These are phyloP conservation scores for Globisporangium cylindrosporum DNA, from an alignment of 352 stramenopile species.

Conservation along the genomic window DNA sequence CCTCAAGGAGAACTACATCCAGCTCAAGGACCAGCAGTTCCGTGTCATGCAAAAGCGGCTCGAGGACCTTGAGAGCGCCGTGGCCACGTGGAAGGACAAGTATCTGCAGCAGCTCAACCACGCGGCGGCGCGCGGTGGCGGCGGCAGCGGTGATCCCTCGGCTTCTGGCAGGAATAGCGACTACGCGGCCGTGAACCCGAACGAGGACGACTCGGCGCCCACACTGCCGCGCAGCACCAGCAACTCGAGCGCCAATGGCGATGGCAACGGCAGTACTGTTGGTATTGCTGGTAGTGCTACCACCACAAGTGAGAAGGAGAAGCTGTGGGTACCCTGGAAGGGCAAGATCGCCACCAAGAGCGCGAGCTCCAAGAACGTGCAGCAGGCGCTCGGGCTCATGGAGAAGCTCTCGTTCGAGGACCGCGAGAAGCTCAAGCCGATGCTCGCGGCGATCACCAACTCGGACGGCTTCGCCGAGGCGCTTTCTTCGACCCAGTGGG, in stretches of 20 bases:
- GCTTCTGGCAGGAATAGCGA: not conserved
- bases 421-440: slow-evolving; percentile 45
- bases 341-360: slow-evolving; percentile 22
- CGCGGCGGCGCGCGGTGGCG: not conserved
- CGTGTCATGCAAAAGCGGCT: slow-evolving; percentile 69
- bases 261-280: too few species aligned
- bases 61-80: slow-evolving; percentile 51
- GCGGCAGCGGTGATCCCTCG: not conserved
- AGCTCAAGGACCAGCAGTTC: slow-evolving; percentile 73
- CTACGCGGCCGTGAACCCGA: slow-evolving; percentile 7
- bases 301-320: too few species aligned
- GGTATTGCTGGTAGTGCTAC: too few species aligned
- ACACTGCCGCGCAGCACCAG: not conserved
- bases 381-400: slow-evolving; percentile 34
- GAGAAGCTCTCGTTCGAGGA: slow-evolving; percentile 49
- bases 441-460: slow-evolving; percentile 32
- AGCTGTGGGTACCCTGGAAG: slow-evolving; percentile 33
- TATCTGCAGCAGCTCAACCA: slow-evolving; percentile 50
- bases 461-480: slow-evolving; percentile 16
- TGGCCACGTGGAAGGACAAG: slow-evolving; percentile 66
- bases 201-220: slow-evolving; percentile 14
- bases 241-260: not conserved
- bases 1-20: slow-evolving; percentile 74
- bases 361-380: slow-evolving; percentile 26
- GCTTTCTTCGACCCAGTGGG: slow-evolving; percentile 17